Percentiles rank a stretch among this genome's conserved stretches.
Conservation (phyloP, 73 alveolate genomes). For the Tetrahymena malaccensis region DNA sequence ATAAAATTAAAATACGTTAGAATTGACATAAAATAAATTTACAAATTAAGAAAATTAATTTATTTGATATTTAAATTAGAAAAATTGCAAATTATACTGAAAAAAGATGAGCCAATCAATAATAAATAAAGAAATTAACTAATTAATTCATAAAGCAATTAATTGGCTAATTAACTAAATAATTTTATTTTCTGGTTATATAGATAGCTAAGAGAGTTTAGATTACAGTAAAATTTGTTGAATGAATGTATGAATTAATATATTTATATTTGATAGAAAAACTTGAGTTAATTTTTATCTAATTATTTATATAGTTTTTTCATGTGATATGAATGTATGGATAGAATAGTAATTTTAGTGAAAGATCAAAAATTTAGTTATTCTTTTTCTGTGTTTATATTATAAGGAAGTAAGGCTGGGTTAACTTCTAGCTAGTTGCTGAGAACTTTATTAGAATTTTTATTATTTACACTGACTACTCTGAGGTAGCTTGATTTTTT, state of each 20-base stretch:
- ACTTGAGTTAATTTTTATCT: no score
- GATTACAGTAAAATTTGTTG: background rate
- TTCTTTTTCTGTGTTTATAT: background rate
- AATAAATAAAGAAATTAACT: no score
- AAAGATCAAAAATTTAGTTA: background rate
- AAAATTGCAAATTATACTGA: background rate
- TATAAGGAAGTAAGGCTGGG: background rate
- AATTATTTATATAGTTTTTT: no score
- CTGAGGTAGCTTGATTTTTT: background rate
- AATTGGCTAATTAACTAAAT: background rate
- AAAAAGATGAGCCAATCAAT: no score
- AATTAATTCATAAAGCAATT: no score
- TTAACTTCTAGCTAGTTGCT: background rate
- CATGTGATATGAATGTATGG: no score
- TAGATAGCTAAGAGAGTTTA: no score
- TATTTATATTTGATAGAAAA: background rate
- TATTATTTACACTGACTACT: background rate
- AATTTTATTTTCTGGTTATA: no score
- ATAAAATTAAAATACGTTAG: no score
- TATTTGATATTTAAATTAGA: no score
- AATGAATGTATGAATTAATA: no score
- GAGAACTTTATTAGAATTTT: background rate
- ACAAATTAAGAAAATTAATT: background rate
- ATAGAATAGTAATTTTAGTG: background rate
- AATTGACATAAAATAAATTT: background rate